Evolutionary conservation across 2,329 filamentous ascomycete species (phyloP).

Genomic region (Beauveria medogensis): DNA sequence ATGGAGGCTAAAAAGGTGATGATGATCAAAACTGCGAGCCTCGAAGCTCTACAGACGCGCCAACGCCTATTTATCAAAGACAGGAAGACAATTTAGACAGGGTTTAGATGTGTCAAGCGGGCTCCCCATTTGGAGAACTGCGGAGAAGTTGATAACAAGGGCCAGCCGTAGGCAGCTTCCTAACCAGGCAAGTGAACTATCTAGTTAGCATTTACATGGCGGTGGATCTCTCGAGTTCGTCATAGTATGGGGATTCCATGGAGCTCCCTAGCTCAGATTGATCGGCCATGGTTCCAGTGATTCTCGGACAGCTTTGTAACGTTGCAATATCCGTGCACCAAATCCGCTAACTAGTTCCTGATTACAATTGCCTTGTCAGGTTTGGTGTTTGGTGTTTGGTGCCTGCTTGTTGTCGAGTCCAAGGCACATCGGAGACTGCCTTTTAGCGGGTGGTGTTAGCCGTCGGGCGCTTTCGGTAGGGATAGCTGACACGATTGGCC

Average conservation of each 20-base stretch:
- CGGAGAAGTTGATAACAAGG: not conserved
- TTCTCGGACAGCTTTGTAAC: slow-evolving; percentile 4
- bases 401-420: not conserved
- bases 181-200: slow-evolving; percentile 1
- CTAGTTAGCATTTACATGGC: not conserved
- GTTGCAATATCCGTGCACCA: slow-evolving; percentile 3
- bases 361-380: not conserved
- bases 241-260: not conserved
- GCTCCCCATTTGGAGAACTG: not conserved
- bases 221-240: not conserved
- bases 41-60: not conserved
- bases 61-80: not conserved
- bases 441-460: no score
- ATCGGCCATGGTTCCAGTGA: not conserved
- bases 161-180: not conserved
- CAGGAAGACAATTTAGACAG: not conserved
- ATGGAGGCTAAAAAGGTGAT: not conserved
- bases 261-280: not conserved
- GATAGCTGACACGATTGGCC: no score
- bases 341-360: not conserved
- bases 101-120: not conserved
- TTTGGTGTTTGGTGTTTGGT: not conserved
- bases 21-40: not conserved
- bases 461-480: no score
- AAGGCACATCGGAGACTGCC: no score